phyloP scores from a whole-genome alignment of 495 filamentous ascomycete genomes.

The Durotheca rogersii region DNA sequence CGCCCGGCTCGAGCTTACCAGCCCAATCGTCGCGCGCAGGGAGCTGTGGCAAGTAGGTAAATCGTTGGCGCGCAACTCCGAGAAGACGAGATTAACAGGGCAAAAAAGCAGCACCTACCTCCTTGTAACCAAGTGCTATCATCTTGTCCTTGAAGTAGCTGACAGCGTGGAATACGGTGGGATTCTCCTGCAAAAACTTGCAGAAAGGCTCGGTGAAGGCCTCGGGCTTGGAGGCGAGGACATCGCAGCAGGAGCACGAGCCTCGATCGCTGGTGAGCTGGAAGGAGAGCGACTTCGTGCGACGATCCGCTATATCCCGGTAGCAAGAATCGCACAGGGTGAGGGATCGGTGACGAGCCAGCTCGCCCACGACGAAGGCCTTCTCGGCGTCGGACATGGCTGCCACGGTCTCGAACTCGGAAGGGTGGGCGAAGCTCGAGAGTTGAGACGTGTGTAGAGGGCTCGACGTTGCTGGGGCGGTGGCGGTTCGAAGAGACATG shows the following conservation, averaged over 20 bases:
- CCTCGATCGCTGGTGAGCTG: slow-evolving; percentile 9
- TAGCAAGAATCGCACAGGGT: slow-evolving; percentile 25
- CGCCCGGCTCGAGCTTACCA: slow-evolving; percentile 70
- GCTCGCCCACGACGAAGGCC: slow-evolving; percentile 28
- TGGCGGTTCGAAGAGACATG: slow-evolving; percentile 40
- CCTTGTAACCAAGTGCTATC: slow-evolving; percentile 66
- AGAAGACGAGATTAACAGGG: not conserved
- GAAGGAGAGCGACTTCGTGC: slow-evolving; percentile 13
- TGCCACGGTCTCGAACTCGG: slow-evolving; percentile 28
- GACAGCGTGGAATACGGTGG: slow-evolving; percentile 90
- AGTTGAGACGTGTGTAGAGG: slow-evolving; percentile 16
- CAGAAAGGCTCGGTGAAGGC: slow-evolving; percentile 81
- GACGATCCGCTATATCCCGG: slow-evolving; percentile 17
- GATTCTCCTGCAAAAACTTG: slow-evolving; percentile 84
- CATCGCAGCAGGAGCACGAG: slow-evolving; percentile 24
- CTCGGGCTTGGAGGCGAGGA: slow-evolving; percentile 50
- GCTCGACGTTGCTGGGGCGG: slow-evolving; percentile 18
- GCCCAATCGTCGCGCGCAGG: slow-evolving; percentile 78
- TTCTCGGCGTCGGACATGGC: slow-evolving; percentile 27
- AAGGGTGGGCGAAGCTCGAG: slow-evolving; percentile 36
- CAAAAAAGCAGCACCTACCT: slow-evolving; percentile 43
- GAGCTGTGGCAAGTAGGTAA: slow-evolving; percentile 49
- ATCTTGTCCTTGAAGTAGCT: slow-evolving; percentile 71
- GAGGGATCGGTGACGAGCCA: slow-evolving; percentile 26
- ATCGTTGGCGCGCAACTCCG: slow-evolving; percentile 11